Percentiles rank a stretch among this genome's conserved stretches.
Evolutionary conservation across 106 monocot genomes (phyloP).

Genomic region (Dendrobium catenatum): DNA sequence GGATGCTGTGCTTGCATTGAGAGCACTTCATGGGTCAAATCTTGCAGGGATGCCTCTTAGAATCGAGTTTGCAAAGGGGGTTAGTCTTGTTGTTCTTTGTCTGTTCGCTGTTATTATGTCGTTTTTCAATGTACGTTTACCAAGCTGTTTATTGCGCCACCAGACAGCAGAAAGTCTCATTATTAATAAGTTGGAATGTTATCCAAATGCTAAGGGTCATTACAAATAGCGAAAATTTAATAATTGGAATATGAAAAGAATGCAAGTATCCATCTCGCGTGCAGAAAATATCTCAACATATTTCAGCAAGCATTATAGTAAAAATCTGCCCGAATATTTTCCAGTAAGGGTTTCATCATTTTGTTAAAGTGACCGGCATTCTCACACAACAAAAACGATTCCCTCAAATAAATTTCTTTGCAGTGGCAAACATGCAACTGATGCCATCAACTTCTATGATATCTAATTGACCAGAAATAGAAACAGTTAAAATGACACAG

Average conservation of each 20-base stretch:
- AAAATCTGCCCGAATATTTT: background rate
- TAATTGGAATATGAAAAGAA: background rate
- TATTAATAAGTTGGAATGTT: background rate
- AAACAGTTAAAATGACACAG: background rate
- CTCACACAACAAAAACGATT: background rate
- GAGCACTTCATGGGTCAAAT: slow-evolving; percentile 51
- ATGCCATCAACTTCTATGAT: background rate
- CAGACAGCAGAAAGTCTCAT: background rate
- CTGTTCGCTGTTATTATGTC: slow-evolving; percentile 3
- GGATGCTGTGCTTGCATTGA: slow-evolving; percentile 67
- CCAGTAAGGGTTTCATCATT: background rate
- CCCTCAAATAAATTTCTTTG: background rate
- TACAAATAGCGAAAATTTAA: background rate
- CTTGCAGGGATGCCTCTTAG: slow-evolving; percentile 66
- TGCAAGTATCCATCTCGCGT: background rate
- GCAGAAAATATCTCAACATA: background rate
- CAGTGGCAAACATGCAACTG: no score
- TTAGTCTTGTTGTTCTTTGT: slow-evolving; percentile 64
- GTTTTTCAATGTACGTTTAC: slow-evolving; percentile 14
- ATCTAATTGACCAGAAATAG: background rate
- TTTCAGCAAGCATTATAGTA: background rate
- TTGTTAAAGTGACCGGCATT: background rate
- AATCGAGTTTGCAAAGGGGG: slow-evolving; percentile 97
- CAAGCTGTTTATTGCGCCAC: slow-evolving; percentile 11
- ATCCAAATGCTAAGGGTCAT: background rate